Evolutionary conservation across 176 grass and related monocot species (phyloP).

Genomic region (Cenchrus fungigraminus): DNA sequence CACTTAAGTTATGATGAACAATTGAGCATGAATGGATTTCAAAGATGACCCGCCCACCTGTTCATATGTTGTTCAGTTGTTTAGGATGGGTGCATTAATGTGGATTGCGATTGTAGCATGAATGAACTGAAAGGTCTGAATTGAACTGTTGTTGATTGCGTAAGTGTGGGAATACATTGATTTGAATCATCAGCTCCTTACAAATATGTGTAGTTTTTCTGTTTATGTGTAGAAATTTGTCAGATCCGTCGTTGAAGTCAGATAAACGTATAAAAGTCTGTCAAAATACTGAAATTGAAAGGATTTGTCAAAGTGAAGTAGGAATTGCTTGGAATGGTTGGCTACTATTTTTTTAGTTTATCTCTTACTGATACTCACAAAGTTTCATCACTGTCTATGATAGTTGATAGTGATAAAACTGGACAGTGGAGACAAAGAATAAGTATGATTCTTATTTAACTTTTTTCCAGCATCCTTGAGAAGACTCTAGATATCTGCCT

Average conservation of each 20-base stretch:
- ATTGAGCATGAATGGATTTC: background rate
- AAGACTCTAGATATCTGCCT: conserved; percentile 12
- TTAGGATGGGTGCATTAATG: background rate
- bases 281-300: background rate
- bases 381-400: background rate
- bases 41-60: background rate
- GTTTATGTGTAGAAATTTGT: background rate
- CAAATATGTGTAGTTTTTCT: background rate
- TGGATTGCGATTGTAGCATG: background rate
- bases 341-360: background rate
- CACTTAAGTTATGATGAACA: background rate
- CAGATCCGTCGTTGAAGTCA: background rate
- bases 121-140: background rate
- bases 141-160: background rate
- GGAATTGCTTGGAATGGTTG: background rate
- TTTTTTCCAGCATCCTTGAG: background rate
- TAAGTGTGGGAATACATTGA: background rate
- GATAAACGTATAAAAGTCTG: background rate
- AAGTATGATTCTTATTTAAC: conserved; percentile 19
- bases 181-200: background rate
- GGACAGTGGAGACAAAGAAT: background rate
- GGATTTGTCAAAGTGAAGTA: background rate
- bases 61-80: background rate
- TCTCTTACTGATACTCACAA: background rate
- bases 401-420: background rate